A percentile compares a stretch with the other conserved stretches of the same genome.
These are phyloP conservation scores for Gentiana macrophylla DNA, from an alignment of 257 asterid genomes.

Conservation along the genomic window DNA sequence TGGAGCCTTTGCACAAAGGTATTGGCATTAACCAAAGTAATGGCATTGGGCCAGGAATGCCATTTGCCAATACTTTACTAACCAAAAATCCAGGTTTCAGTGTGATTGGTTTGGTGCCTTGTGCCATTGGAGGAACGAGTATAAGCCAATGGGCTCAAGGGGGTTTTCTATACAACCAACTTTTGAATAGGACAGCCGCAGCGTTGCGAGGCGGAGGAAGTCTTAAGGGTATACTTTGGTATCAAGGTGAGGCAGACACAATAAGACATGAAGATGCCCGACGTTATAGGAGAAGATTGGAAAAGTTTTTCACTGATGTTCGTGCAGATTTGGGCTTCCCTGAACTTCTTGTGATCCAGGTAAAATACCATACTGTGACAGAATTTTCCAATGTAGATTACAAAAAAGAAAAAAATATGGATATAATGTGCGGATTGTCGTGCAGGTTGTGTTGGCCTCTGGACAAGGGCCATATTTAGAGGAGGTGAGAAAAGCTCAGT, in stretches of 20 bases:
- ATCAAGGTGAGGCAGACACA: conserved; percentile 72
- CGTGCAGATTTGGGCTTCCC: conserved; percentile 31
- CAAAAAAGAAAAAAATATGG: no score
- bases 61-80: conserved; percentile 25
- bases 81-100: conserved; percentile 4
- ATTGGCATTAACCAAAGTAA: conserved; percentile 29
- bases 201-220: conserved; percentile 10
- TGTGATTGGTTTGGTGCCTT: conserved; percentile 27
- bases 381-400: neutral
- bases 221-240: conserved; percentile 41
- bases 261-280: conserved; percentile 21
- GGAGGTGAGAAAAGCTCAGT: conserved; percentile 44
- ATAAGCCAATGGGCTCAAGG: conserved; percentile 27
- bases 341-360: conserved; percentile 29
- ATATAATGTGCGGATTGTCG: no score
- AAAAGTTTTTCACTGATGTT: conserved; percentile 28
- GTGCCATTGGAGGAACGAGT: conserved; percentile 29
- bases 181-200: conserved; percentile 14
- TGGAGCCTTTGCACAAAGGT: conserved; percentile 30
- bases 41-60: conserved; percentile 32
- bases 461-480: conserved; percentile 21
- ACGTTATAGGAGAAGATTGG: conserved; percentile 29
- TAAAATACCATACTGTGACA: neutral
- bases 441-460: conserved; percentile 60
- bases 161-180: conserved; percentile 15